A percentile compares a stretch with the other conserved stretches of the same genome.
phyloP scores from a whole-genome alignment of 129 eudicot genomes.

The Ambrosia artemisiifolia region DNA sequence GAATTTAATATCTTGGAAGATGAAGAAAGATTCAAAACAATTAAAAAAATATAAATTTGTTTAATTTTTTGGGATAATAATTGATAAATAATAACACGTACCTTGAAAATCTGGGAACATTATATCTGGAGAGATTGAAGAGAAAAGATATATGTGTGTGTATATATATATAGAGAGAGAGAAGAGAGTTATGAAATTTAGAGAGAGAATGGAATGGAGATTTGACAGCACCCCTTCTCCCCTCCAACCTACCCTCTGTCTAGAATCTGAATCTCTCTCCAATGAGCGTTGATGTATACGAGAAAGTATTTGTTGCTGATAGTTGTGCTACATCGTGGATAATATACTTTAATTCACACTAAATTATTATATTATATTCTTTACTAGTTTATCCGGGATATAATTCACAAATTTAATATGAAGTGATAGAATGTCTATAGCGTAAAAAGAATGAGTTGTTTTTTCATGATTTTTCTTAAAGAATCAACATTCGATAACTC shows the following conservation, averaged over 20 bases:
- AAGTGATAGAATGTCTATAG: no score
- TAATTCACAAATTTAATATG: no score
- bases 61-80: not conserved
- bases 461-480: no score
- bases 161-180: constrained; percentile 1
- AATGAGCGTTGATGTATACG: constrained; percentile 19
- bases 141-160: no score
- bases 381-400: no score
- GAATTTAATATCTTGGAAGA: not conserved
- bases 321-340: constrained; percentile 1
- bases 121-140: constrained; percentile 17
- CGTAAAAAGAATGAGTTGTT: no score
- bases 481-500: no score
- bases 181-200: constrained; percentile 18
- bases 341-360: not conserved
- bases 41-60: not conserved
- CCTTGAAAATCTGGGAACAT: constrained; percentile 67
- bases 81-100: constrained; percentile 19
- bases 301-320: constrained; percentile 10
- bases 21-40: not conserved
- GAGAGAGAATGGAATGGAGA: constrained; percentile 54
- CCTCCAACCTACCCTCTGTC: constrained; percentile 39
- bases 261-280: constrained; percentile 20
- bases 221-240: constrained; percentile 57
- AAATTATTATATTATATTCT: not conserved